Percentiles rank a stretch among this genome's conserved stretches.
phyloP scores from a whole-genome alignment of 2,329 filamentous ascomycete species.

The Clarireedia sp. region DNA sequence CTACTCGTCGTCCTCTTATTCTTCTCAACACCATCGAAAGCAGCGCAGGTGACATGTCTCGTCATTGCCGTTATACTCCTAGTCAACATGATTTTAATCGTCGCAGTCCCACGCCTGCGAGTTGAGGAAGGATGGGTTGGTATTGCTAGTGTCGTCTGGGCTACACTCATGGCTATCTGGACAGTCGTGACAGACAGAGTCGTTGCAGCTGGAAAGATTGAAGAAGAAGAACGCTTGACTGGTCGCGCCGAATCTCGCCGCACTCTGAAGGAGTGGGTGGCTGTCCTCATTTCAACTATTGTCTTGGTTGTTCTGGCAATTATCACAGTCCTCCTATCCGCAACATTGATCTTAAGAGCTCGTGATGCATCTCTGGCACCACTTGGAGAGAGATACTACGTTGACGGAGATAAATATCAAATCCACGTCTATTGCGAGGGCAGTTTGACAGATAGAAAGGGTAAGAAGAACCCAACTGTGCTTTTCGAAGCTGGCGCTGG shows the following conservation, averaged over 20 bases:
- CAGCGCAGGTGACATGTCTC: conserved; percentile 65
- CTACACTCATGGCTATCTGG: conserved; percentile 70
- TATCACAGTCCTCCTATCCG: conserved; percentile 67
- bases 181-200: conserved; percentile 70
- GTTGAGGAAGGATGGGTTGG: conserved; percentile 87
- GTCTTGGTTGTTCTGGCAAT: conserved; percentile 61
- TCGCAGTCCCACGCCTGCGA: conserved; percentile 65
- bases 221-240: conserved; percentile 88
- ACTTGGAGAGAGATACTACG: conserved; percentile 68
- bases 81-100: conserved; percentile 70
- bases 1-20: conserved; percentile 74
- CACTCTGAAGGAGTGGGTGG: conserved; percentile 74
- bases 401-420: conserved; percentile 77
- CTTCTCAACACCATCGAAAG: conserved; percentile 75
- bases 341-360: conserved; percentile 70
- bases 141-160: conserved; percentile 79
- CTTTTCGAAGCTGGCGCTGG: conserved; percentile 77
- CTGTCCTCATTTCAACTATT: conserved; percentile 67
- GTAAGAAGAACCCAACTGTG: conserved; percentile 63
- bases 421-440: conserved; percentile 82
- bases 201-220: conserved; percentile 83
- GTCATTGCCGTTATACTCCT: conserved; percentile 60
- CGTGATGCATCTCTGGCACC: conserved; percentile 67
- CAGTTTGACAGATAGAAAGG: conserved; percentile 51
- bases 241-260: conserved; percentile 80